These are phyloP conservation scores for Eudorina sp. DNA, from an alignment of 139 green algal species.

Conservation along the genomic window DNA sequence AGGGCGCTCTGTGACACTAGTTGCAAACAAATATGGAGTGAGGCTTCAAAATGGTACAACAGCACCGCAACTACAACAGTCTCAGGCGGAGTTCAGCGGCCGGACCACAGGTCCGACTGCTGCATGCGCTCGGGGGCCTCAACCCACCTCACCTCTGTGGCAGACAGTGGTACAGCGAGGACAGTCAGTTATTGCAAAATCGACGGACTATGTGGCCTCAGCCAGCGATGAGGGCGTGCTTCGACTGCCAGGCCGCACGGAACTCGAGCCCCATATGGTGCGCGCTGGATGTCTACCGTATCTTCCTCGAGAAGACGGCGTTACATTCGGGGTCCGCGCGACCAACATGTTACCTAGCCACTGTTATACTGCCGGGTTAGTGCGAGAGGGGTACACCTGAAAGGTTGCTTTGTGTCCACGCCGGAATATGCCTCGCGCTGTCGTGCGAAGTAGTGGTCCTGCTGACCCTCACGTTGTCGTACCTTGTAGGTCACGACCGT, in stretches of 20 bases:
- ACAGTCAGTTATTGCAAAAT: slow-evolving; percentile 16
- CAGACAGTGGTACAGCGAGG: not conserved
- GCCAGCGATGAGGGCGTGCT: slow-evolving; percentile 81
- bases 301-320: no score
- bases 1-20: not conserved
- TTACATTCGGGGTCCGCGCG: no score
- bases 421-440: no score
- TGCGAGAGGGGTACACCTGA: no score
- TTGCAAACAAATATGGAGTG: slow-evolving; percentile 14
- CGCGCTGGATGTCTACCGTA: no score
- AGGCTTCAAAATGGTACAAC: not conserved
- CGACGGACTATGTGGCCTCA: slow-evolving; percentile 79
- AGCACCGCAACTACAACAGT: not conserved
- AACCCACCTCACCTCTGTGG: not conserved
- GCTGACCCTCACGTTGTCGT: not conserved
- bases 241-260: slow-evolving; percentile 75
- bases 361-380: no score
- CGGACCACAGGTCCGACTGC: not conserved
- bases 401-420: no score
- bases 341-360: no score
- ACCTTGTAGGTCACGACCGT: slow-evolving; percentile 69
- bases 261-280: slow-evolving; percentile 66
- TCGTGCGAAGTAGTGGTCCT: no score
- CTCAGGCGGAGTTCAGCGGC: slow-evolving; percentile 26
- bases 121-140: not conserved